These are phyloP conservation scores for Ceratobasidium sp. DNA, from an alignment of 1,284 basidiomycete species.

Conservation along the genomic window DNA sequence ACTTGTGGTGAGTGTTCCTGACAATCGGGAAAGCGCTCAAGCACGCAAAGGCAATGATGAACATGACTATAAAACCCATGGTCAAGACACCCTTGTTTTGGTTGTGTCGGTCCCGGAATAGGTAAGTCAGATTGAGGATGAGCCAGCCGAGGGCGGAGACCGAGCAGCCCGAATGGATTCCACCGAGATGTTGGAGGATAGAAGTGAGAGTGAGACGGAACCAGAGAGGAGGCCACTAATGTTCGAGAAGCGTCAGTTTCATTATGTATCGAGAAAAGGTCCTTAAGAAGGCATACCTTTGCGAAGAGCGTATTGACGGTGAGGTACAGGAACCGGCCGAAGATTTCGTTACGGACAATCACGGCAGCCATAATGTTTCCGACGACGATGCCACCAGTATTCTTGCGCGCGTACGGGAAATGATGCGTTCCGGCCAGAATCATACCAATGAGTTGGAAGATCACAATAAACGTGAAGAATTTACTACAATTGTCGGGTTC, in stretches of 20 bases:
- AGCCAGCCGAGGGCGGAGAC: slow-evolving; percentile 66
- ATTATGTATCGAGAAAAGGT: neutral
- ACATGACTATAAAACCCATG: slow-evolving; percentile 62
- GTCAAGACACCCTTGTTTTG: slow-evolving; percentile 67
- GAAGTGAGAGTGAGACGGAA: slow-evolving; percentile 71
- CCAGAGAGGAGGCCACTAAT: slow-evolving; percentile 72
- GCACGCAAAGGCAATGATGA: slow-evolving; percentile 63
- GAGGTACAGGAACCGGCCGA: slow-evolving; percentile 68
- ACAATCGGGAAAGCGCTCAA: slow-evolving; percentile 75
- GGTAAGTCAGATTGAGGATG: slow-evolving; percentile 64
- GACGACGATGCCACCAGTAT: slow-evolving; percentile 70
- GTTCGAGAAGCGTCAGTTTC: neutral
- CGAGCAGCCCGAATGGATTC: slow-evolving; percentile 76
- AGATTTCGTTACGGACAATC: slow-evolving; percentile 70
- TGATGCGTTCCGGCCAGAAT: slow-evolving; percentile 68
- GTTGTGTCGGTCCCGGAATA: slow-evolving; percentile 64
- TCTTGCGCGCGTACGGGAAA: slow-evolving; percentile 68
- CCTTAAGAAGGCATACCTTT: slow-evolving; percentile 59
- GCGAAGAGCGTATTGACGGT: slow-evolving; percentile 69
- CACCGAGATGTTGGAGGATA: slow-evolving; percentile 73
- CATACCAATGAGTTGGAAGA: slow-evolving; percentile 69
- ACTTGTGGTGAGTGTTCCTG: slow-evolving; percentile 81
- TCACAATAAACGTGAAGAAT: slow-evolving; percentile 69
- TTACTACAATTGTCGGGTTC: slow-evolving; percentile 55
- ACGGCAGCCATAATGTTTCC: slow-evolving; percentile 67